Evolutionary conservation across 192 early-diverging fungal genomes (phyloP).

Genomic region (Rhizophagus clarus): DNA sequence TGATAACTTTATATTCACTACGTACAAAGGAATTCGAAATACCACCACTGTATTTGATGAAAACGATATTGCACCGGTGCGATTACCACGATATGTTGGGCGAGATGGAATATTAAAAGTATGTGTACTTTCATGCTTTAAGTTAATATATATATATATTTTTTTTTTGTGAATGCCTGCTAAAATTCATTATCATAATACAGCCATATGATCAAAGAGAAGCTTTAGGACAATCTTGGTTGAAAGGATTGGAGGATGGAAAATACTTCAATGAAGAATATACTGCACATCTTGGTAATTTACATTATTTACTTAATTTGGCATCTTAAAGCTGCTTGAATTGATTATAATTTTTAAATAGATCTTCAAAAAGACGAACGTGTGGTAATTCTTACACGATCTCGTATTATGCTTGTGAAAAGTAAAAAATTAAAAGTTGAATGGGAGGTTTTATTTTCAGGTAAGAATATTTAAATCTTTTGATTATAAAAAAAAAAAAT

Average conservation of each 20-base stretch:
- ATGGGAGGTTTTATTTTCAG: slow-evolving; percentile 79
- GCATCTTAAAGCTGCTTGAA: not conserved
- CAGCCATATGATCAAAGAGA: slow-evolving; percentile 72
- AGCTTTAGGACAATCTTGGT: slow-evolving; percentile 84
- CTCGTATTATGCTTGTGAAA: slow-evolving; percentile 73
- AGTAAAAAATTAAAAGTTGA: slow-evolving; percentile 74
- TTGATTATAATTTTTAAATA: not conserved
- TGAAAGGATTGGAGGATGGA: slow-evolving; percentile 78
- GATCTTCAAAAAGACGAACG: slow-evolving; percentile 82
- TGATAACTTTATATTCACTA: not conserved
- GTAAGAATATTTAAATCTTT: not conserved
- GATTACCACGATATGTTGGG: slow-evolving; percentile 84
- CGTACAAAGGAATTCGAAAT: slow-evolving; percentile 74
- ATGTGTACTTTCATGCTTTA: slow-evolving; percentile 21
- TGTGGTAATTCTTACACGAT: slow-evolving; percentile 82
- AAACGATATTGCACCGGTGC: slow-evolving; percentile 79
- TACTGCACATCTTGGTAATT: slow-evolving; percentile 72
- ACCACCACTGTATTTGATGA: slow-evolving; percentile 89
- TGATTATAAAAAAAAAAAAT: not conserved
- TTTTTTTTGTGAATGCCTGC: not conserved
- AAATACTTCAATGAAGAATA: slow-evolving; percentile 82
- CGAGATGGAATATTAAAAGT: slow-evolving; percentile 82
- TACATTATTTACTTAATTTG: not conserved
- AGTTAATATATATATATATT: too few species aligned
- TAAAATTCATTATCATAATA: not conserved